A percentile compares a stretch with the other conserved stretches of the same genome.
phyloP scores from a whole-genome alignment of 192 early-diverging fungal species.

The Nowakowskiella sp. region DNA sequence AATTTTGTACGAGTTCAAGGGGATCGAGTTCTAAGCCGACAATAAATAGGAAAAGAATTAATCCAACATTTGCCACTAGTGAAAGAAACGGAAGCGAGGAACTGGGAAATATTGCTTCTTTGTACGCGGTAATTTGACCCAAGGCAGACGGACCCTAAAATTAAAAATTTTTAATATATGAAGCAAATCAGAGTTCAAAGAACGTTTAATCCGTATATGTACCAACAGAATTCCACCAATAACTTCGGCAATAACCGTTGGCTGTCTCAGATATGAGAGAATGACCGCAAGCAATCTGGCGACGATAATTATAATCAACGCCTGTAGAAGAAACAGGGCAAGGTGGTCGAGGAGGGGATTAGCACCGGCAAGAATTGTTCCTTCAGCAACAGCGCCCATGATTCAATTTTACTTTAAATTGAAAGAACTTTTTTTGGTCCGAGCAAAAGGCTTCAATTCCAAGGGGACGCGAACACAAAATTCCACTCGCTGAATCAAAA shows the following conservation, averaged over 20 bases:
- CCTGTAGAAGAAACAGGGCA: constrained; percentile 71
- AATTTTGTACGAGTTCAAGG: constrained; percentile 1
- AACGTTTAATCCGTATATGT: neutral
- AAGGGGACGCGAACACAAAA: too few relatives aligned
- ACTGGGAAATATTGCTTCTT: constrained; percentile 56
- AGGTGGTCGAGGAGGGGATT: constrained; percentile 37
- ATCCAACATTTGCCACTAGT: constrained; percentile 69
- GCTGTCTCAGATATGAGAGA: constrained; percentile 60
- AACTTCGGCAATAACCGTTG: constrained; percentile 77
- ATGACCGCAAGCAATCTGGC: constrained; percentile 54
- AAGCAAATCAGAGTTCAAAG: neutral
- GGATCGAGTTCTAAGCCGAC: constrained; percentile 84
- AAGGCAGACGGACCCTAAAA: constrained; percentile 71
- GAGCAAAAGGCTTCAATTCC: too few relatives aligned
- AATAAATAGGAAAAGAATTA: constrained; percentile 78
- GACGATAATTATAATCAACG: constrained; percentile 58
- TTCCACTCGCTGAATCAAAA: too few relatives aligned
- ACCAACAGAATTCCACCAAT: constrained; percentile 57
- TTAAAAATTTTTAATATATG: constrained; percentile 2
- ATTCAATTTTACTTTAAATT: too few relatives aligned
- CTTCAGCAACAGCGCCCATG: too few relatives aligned
- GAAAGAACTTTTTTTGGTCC: too few relatives aligned
- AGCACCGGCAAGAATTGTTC: constrained; percentile 8
- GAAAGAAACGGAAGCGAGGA: constrained; percentile 58
- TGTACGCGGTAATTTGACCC: constrained; percentile 61